Evolutionary conservation across 2,329 filamentous ascomycete species (phyloP).

Genomic region (Scytalidium sp.): DNA sequence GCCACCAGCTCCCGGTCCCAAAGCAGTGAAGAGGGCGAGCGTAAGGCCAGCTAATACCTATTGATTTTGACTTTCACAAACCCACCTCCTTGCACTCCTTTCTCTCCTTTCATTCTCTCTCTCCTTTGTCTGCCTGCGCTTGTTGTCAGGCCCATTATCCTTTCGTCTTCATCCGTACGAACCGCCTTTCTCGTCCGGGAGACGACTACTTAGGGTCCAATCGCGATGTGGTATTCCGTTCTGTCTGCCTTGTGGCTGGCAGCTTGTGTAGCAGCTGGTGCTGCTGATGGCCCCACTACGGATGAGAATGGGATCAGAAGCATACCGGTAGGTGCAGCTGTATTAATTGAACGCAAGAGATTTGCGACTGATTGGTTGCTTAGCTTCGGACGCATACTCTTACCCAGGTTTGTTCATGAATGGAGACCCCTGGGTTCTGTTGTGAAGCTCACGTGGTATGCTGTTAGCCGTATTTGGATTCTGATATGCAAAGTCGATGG

Average conservation of each 20-base stretch:
- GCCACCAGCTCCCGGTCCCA: no score
- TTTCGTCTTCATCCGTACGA: not conserved
- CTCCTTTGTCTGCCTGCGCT: not conserved
- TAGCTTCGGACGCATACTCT: constrained; percentile 87
- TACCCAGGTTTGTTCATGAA: constrained; percentile 58
- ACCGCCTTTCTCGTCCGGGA: not conserved
- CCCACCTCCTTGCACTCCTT: no score
- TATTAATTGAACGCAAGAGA: not conserved
- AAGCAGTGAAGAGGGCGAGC: no score
- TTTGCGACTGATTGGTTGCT: constrained; percentile 18
- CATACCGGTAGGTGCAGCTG: constrained; percentile 53
- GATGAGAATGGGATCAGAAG: constrained; percentile 51
- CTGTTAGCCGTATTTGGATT: constrained; percentile 86
- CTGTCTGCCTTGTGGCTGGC: constrained; percentile 29
- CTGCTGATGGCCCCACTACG: constrained; percentile 32
- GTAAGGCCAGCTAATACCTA: no score
- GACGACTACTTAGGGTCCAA: not conserved
- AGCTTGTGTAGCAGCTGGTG: constrained; percentile 27
- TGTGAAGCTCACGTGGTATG: not conserved
- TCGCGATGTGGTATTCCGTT: constrained; percentile 25
- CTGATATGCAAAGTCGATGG: constrained; percentile 97
- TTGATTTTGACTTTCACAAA: no score
- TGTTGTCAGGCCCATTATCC: not conserved
- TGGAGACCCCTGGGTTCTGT: not conserved
- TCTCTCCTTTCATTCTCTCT: not conserved